phyloP scores from a whole-genome alignment of 1,139 yeast species.

The Scheffersomyces illinoinensis region DNA sequence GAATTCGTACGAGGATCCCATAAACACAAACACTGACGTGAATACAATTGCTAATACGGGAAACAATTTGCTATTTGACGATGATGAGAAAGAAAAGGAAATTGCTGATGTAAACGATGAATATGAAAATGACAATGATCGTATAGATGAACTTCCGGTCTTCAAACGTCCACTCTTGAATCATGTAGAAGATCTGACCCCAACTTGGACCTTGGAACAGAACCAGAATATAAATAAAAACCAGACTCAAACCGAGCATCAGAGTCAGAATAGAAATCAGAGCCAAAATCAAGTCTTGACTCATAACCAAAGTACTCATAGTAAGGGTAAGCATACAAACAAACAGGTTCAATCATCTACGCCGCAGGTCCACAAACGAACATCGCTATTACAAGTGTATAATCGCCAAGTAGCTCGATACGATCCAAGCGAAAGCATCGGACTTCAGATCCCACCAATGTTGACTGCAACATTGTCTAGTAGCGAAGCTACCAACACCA shows the following conservation, averaged over 20 bases:
- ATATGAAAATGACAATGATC: slow-evolving; percentile 1
- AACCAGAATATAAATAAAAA: neutral
- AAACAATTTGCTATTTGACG: slow-evolving; percentile 8
- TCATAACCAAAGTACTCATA: slow-evolving; percentile 17
- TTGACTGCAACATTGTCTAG: slow-evolving; percentile 14
- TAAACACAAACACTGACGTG: slow-evolving; percentile 17
- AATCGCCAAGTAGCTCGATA: slow-evolving; percentile 12
- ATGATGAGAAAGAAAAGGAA: slow-evolving; percentile 15
- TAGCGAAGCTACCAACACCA: slow-evolving; percentile 7
- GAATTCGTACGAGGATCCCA: slow-evolving; percentile 57
- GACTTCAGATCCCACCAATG: slow-evolving; percentile 24
- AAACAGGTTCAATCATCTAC: slow-evolving; percentile 33
- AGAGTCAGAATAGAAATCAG: slow-evolving; percentile 11
- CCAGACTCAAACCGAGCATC: neutral
- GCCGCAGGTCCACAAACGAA: slow-evolving; percentile 29
- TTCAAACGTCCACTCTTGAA: neutral
- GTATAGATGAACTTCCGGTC: neutral
- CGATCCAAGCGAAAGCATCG: slow-evolving; percentile 27
- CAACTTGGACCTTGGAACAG: neutral
- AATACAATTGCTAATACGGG: slow-evolving; percentile 18
- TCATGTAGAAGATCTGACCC: neutral
- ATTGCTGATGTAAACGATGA: slow-evolving; percentile 2
- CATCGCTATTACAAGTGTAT: slow-evolving; percentile 11
- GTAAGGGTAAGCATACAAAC: slow-evolving; percentile 13
- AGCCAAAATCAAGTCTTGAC: slow-evolving; percentile 3